Evolutionary conservation across 768 basidiomycete genomes (phyloP).

Genomic region (Pleurotus tuber-regium): DNA sequence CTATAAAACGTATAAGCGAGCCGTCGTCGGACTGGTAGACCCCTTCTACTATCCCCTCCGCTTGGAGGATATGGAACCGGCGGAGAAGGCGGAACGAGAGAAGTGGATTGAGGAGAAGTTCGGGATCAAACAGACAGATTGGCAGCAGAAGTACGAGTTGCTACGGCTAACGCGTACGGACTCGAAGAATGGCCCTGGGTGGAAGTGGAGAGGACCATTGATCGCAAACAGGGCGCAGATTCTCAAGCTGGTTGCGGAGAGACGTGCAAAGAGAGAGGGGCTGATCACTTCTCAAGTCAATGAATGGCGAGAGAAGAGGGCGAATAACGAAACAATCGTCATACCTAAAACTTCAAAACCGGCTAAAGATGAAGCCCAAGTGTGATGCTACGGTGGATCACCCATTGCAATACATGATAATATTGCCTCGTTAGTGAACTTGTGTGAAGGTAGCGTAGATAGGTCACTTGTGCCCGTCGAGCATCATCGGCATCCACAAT

Average conservation of each 20-base stretch:
- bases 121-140: constrained; percentile 36
- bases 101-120: constrained; percentile 66
- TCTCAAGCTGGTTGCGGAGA: constrained; percentile 39
- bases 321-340: constrained; percentile 25
- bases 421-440: too few relatives aligned
- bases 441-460: too few relatives aligned
- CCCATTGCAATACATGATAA: too few relatives aligned
- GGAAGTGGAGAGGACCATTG: constrained; percentile 38
- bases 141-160: constrained; percentile 34
- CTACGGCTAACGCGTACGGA: constrained; percentile 37
- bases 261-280: constrained; percentile 37
- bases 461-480: too few relatives aligned
- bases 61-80: constrained; percentile 70
- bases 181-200: constrained; percentile 28
- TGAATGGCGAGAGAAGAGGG: constrained; percentile 33
- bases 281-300: constrained; percentile 32
- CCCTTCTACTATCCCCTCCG: constrained; percentile 92
- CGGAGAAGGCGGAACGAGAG: constrained; percentile 52
- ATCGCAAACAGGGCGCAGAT: constrained; percentile 46
- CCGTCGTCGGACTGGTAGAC: constrained; percentile 86
- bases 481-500: too few relatives aligned
- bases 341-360: constrained; percentile 9
- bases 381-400: too few relatives aligned
- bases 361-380: background rate
- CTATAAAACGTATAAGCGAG: constrained; percentile 80